Evolutionary conservation across 768 basidiomycete genomes (phyloP).

Genomic region (Podaxis pistillaris): DNA sequence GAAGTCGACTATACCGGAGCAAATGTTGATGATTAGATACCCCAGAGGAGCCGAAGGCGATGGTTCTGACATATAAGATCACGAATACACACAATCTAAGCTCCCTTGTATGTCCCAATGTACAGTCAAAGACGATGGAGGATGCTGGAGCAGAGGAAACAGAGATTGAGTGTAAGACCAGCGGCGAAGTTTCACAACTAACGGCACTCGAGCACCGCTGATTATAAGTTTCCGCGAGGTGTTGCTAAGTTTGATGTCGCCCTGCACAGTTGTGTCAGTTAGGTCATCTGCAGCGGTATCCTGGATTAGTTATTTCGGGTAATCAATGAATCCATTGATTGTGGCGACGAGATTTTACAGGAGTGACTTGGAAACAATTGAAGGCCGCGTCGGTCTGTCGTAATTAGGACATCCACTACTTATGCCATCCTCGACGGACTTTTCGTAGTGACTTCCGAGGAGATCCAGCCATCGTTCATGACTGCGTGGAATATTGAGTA

Average conservation of each 20-base stretch:
- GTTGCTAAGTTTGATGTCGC: neutral
- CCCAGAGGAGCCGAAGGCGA: neutral
- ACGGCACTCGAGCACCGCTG: neutral
- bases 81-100: no score
- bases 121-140: neutral
- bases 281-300: neutral
- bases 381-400: neutral
- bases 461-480: neutral
- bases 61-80: neutral
- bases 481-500: no score
- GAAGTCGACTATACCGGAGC: neutral
- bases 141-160: neutral
- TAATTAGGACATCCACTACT: neutral
- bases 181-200: neutral
- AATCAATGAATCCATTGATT: neutral
- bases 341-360: neutral
- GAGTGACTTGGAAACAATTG: neutral
- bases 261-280: neutral
- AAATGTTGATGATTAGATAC: neutral
- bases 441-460: neutral
- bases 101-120: no score
- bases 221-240: neutral
- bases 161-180: neutral
- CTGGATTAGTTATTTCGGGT: neutral
- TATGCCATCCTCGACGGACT: neutral